Conservation (phyloP, 768 basidiomycete genomes). For the Boletellus ananiceps region DNA sequence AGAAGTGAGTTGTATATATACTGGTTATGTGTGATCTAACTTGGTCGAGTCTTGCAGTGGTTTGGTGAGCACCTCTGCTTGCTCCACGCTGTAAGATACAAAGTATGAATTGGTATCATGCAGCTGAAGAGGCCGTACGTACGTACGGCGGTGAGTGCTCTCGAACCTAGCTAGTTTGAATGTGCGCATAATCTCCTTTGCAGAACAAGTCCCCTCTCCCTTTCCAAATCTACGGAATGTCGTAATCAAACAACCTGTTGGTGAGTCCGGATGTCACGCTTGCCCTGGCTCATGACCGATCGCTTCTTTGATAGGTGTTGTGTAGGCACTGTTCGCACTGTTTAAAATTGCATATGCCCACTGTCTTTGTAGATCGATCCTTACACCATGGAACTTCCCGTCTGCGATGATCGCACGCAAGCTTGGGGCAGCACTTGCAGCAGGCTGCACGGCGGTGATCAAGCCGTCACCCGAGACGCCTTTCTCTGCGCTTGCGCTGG, state of each 20-base stretch:
- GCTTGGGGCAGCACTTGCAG: slow-evolving; percentile 82
- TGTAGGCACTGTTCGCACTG: slow-evolving; percentile 31
- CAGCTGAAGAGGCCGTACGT: slow-evolving; percentile 89
- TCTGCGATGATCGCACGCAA: slow-evolving; percentile 95
- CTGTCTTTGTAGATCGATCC: slow-evolving; percentile 51
- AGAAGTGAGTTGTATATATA: slow-evolving; percentile 47
- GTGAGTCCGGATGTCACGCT: slow-evolving; percentile 40
- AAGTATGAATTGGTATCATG: slow-evolving; percentile 5
- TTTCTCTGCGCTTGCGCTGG: slow-evolving; percentile 85
- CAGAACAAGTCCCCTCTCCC: slow-evolving; percentile 81
- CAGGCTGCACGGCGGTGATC: slow-evolving; percentile 94
- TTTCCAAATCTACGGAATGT: slow-evolving; percentile 70
- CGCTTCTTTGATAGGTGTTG: slow-evolving; percentile 35
- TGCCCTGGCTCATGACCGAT: slow-evolving; percentile 30
- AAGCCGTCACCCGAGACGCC: slow-evolving; percentile 96
- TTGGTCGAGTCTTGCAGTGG: slow-evolving; percentile 48
- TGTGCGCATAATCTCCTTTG: not conserved
- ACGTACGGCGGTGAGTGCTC: slow-evolving; percentile 72
- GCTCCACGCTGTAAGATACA: not conserved
- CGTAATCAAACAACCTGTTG: slow-evolving; percentile 90
- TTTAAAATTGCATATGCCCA: not conserved
- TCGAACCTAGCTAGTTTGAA: not conserved
- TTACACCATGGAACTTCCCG: slow-evolving; percentile 93
- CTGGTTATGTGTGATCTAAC: not conserved
- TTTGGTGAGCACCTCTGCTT: slow-evolving; percentile 49